Evolutionary conservation across 352 stramenopile genomes (phyloP).

Genomic region (Phytophthora litchii): DNA sequence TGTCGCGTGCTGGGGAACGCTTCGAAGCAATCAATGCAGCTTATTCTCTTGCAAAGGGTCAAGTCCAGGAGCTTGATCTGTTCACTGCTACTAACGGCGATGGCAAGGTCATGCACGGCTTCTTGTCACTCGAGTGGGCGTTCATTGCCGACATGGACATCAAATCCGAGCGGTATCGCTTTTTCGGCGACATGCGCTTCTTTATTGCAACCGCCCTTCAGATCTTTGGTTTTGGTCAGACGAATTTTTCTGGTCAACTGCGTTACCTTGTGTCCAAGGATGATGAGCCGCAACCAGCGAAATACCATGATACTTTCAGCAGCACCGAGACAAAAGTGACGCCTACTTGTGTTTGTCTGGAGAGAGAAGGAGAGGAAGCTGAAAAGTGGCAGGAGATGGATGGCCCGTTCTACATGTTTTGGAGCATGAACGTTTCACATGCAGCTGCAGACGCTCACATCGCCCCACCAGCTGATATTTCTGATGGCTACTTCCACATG

Average conservation of each 20-base stretch:
- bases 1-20: slow-evolving; percentile 54
- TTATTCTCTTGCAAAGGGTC: slow-evolving; percentile 71
- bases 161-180: slow-evolving; percentile 65
- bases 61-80: slow-evolving; percentile 67
- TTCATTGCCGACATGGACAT: slow-evolving; percentile 83
- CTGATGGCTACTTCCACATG: slow-evolving; percentile 70
- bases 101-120: slow-evolving; percentile 69
- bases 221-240: slow-evolving; percentile 45
- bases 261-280: slow-evolving; percentile 44
- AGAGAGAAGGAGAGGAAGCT: slow-evolving; percentile 13
- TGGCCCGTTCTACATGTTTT: slow-evolving; percentile 65
- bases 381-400: slow-evolving; percentile 47
- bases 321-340: slow-evolving; percentile 12
- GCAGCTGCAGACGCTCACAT: slow-evolving; percentile 49
- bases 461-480: slow-evolving; percentile 47
- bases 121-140: slow-evolving; percentile 88
- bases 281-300: slow-evolving; percentile 31
- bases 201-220: slow-evolving; percentile 45
- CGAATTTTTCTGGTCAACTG: slow-evolving; percentile 45
- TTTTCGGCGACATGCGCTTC: slow-evolving; percentile 66
- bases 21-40: slow-evolving; percentile 61
- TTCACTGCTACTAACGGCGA: slow-evolving; percentile 52
- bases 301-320: slow-evolving; percentile 43
- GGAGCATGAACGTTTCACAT: slow-evolving; percentile 64
- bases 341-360: slow-evolving; percentile 32